Evolutionary conservation across 331 rosid species (phyloP), one percentile per base, ranked within the genome.

Genomic region (Stylosanthes scabra): DNA sequence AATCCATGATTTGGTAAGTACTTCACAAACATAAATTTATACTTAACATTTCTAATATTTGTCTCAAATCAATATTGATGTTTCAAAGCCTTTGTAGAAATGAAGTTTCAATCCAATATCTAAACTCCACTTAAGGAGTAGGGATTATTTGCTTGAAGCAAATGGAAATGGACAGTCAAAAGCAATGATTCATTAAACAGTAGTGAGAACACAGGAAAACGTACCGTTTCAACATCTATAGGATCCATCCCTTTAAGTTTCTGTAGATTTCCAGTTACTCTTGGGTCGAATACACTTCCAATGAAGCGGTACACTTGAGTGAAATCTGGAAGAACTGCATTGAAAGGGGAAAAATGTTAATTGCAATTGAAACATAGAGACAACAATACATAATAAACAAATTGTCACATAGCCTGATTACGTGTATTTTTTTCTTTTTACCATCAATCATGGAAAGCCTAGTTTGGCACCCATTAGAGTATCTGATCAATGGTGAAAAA

Each of bases 301-400:
- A 95, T 89, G 86, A 95, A 95, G 79, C 68, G 58, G 83, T 95
- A 95, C 37, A 95, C 99, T 79, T 83, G 92, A 40, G 81, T 49
- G 78, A 95, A 95, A 87, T 95, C 99, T 0, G 99, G 99, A 75
- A 91, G 88, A 83, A 95, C 99, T 95, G 96, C 96, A 87, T 13
- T 47, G 12, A 11, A 66, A 59, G 3, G n/a, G 25, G 37, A 9
- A 76, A 61, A 69, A 47, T 0, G 49, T 69, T 41, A 37, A 73
- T 39, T 31, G 16, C 44, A 70, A 56, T n/a, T n/a, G 8, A 44
- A 55, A 63, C 31, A 68, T 62, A n/a, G 49, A 52, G 25, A 15
- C 37, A 37, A 68, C 20, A 61, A 55, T 7, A 37, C 46, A 37
- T n/a, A 60, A 12, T 41, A 0, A 9, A 62, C 25, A 60, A 59